Conservation (phyloP, 371 early-diverging fungal species). For the Smittium culicis region DNA sequence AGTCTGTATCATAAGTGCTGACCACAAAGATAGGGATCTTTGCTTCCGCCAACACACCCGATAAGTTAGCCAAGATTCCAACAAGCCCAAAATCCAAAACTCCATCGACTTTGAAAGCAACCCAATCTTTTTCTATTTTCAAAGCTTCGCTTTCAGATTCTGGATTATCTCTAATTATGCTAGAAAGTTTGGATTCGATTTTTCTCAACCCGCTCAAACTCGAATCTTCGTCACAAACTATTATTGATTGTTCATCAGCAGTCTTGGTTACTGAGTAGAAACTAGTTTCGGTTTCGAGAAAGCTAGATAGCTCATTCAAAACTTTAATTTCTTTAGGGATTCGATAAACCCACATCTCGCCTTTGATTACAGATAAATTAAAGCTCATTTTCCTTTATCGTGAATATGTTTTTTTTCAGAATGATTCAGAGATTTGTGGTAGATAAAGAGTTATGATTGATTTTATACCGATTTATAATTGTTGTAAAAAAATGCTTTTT, state of each 20-base stretch:
- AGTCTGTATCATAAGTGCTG: constrained; percentile 67
- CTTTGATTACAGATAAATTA: neutral
- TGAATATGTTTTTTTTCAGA: too few relatives aligned
- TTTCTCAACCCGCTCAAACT: neutral
- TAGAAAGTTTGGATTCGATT: neutral
- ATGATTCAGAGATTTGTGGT: too few relatives aligned
- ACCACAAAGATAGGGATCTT: constrained; percentile 54
- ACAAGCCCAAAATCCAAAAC: constrained; percentile 59
- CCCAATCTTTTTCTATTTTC: constrained; percentile 42
- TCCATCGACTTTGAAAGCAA: constrained; percentile 47
- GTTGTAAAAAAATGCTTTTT: too few relatives aligned
- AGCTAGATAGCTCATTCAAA: neutral
- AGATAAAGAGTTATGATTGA: too few relatives aligned
- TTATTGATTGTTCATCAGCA: neutral
- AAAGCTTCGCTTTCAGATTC: neutral
- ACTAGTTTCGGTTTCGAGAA: neutral
- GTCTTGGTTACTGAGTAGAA: neutral
- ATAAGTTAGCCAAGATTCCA: constrained; percentile 49
- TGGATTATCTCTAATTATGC: neutral
- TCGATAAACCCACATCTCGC: neutral
- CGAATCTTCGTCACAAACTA: neutral
- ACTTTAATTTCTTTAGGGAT: neutral
- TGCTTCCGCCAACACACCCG: constrained; percentile 40
- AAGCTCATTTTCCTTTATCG: too few relatives aligned
- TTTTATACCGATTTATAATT: too few relatives aligned